Evolutionary conservation across 106 monocot genomes (phyloP).

Genomic region (Chionographis japonica): DNA sequence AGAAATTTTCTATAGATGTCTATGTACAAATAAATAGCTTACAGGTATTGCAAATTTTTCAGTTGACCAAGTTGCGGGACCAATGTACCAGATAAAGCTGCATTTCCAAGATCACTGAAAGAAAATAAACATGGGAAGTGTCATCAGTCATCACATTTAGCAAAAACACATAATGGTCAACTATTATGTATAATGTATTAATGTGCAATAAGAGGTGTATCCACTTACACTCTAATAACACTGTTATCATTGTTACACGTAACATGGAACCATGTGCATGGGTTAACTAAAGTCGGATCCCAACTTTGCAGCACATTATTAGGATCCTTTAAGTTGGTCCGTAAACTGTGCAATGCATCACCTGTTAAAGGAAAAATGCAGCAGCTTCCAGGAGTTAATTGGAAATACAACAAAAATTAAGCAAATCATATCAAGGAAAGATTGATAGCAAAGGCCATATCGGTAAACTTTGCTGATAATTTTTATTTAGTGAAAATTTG

Average conservation of each 20-base stretch:
- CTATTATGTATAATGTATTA: neutral
- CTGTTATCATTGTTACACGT: slow-evolving; percentile 44
- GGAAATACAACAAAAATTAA: neutral
- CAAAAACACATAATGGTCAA: too few relatives aligned
- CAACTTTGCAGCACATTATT: slow-evolving; percentile 43
- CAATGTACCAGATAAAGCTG: slow-evolving; percentile 34
- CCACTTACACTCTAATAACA: slow-evolving; percentile 51
- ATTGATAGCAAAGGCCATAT: neutral
- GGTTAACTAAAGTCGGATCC: slow-evolving; percentile 53
- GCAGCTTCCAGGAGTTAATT: neutral
- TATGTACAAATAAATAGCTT: slow-evolving; percentile 6
- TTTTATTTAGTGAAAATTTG: too few relatives aligned
- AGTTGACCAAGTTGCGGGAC: slow-evolving; percentile 44
- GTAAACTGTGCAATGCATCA: slow-evolving; percentile 41
- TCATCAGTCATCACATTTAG: too few relatives aligned
- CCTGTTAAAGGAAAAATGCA: slow-evolving; percentile 15
- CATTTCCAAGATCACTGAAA: slow-evolving; percentile 58
- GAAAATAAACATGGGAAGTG: neutral
- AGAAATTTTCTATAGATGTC: too few relatives aligned
- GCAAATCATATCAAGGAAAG: neutral
- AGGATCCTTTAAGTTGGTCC: slow-evolving; percentile 31
- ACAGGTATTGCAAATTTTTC: slow-evolving; percentile 45
- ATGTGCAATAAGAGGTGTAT: neutral
- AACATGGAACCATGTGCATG: slow-evolving; percentile 64
- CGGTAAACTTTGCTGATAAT: too few relatives aligned